Base-by-base conservation (phyloP, 768 basidiomycete genomes). In the Boletus subcaerulescens region DNA sequence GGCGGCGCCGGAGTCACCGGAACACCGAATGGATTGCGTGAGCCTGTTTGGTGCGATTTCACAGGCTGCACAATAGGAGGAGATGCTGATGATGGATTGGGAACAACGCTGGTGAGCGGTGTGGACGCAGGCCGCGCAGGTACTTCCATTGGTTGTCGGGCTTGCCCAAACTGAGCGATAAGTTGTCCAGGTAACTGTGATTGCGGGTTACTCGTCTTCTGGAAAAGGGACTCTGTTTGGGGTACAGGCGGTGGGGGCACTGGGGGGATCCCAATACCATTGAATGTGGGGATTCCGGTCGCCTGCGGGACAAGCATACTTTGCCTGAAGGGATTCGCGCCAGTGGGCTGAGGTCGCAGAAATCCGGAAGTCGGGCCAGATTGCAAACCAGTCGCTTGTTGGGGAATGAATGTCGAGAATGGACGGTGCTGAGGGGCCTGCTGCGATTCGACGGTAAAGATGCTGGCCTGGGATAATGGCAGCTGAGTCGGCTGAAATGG, bases 11-110 rank as follows among this genome's bases (percentile, higher is more conserved):
- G 74, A 10, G 79, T 77, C 6, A 80, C 76, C 5, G 90, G 82
- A 31, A 83, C 81, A 7, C 93, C 95, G 59, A 99, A 99, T 4
- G 97, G 97, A 78, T 99, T 99, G 61, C 84, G 86, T 8, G 92
- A 91, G 26, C 97, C 96, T 4, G 97, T 99, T 68, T 89, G 85
- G 68, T 98, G 95, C 7, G 93, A 79, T 62, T 84, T 86, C 26
- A 98, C 80, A 8, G 85, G 84, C 63, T 86, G 84, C 3, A 79
- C 76, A 4, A 74, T 60, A 36, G 80, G 77, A 5, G 80, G 79
- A 7, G 78, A 73, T 7, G 65, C 63, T 31, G 67, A 62, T 41
- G 51, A 65, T 52, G 63, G 62, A 6, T 53, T 56, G 45, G 59
- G 44, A 32, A 60, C 63, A 36, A 75, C 63, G 17, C 76, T 73